A percentile compares a stretch with the other conserved stretches of the same genome.
phyloP scores from a whole-genome alignment of 1,284 basidiomycete genomes.

The Cryptococcus sp. region DNA sequence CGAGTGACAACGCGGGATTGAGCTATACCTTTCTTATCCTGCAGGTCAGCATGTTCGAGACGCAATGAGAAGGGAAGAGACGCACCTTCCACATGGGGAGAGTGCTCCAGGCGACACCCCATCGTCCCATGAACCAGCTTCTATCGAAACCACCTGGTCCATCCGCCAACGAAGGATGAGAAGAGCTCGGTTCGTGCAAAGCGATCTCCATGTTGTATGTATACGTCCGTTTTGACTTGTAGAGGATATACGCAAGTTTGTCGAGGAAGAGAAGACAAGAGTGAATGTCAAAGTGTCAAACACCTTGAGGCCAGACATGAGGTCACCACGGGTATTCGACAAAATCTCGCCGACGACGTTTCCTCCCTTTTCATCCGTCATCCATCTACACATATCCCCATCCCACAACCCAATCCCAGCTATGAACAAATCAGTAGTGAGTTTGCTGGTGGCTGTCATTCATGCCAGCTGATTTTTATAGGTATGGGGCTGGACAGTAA shows the following conservation, averaged over 20 bases:
- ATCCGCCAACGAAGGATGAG: conserved; percentile 31
- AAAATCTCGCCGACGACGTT: no score
- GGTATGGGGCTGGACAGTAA: neutral
- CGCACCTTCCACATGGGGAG: conserved; percentile 52
- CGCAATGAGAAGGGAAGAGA: neutral
- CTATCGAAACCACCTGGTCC: conserved; percentile 40
- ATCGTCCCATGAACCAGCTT: conserved; percentile 49
- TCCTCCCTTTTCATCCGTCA: no score
- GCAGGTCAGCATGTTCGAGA: neutral
- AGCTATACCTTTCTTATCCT: conserved; percentile 18
- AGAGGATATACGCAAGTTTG: no score
- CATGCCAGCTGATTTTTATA: neutral
- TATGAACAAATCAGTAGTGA: no score
- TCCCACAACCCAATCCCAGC: no score
- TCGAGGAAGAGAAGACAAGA: no score
- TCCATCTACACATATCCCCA: no score
- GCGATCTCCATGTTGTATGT: conserved; percentile 1
- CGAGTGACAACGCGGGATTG: neutral
- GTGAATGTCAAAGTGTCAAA: no score
- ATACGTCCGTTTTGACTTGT: no score
- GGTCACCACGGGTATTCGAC: no score
- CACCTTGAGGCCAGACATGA: no score
- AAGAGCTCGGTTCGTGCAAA: conserved; percentile 28
- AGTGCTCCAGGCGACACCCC: conserved; percentile 51
- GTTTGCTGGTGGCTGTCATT: no score